Conservation (phyloP, 129 eudicot species). For the Flaveria ramosissima region DNA sequence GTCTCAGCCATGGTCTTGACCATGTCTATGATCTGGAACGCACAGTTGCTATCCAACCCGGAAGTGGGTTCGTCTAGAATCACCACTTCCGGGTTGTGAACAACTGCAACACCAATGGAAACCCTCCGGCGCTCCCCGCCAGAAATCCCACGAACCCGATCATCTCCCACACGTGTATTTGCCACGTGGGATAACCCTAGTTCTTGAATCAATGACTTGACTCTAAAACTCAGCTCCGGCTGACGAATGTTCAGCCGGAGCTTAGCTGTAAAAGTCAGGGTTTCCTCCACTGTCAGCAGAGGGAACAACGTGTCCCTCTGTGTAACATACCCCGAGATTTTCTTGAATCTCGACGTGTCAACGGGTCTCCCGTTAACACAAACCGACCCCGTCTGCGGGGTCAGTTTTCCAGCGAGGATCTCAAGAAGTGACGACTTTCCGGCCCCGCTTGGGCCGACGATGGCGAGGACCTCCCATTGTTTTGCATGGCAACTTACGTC, state of each 20-base stretch:
- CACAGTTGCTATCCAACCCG: constrained; percentile 87
- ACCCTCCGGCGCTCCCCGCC: constrained; percentile 95
- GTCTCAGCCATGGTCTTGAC: constrained; percentile 82
- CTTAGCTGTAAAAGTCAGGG: constrained; percentile 65
- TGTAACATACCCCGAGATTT: constrained; percentile 78
- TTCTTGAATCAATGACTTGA: constrained; percentile 67
- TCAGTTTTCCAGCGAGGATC: constrained; percentile 82
- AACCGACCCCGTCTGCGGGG: constrained; percentile 54
- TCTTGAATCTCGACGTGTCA: constrained; percentile 61
- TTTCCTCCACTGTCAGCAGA: constrained; percentile 91
- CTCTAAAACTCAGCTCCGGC: constrained; percentile 49
- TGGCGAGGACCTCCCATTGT: constrained; percentile 88
- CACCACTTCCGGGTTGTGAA: constrained; percentile 86
- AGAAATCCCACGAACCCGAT: constrained; percentile 78
- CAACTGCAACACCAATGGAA: constrained; percentile 89
- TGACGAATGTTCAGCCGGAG: constrained; percentile 54
- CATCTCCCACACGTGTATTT: constrained; percentile 67
- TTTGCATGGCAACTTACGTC: constrained; percentile 76
- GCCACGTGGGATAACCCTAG: constrained; percentile 81
- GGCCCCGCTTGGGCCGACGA: constrained; percentile 98
- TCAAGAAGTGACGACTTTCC: constrained; percentile 92
- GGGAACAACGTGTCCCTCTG: constrained; percentile 88
- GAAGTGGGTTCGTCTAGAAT: constrained; percentile 97
- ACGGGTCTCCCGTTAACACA: constrained; percentile 57
- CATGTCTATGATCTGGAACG: constrained; percentile 86